Conservation (phyloP, 2,329 filamentous ascomycete species). For the Ophiocordyceps camponoti-saundersi region DNA sequence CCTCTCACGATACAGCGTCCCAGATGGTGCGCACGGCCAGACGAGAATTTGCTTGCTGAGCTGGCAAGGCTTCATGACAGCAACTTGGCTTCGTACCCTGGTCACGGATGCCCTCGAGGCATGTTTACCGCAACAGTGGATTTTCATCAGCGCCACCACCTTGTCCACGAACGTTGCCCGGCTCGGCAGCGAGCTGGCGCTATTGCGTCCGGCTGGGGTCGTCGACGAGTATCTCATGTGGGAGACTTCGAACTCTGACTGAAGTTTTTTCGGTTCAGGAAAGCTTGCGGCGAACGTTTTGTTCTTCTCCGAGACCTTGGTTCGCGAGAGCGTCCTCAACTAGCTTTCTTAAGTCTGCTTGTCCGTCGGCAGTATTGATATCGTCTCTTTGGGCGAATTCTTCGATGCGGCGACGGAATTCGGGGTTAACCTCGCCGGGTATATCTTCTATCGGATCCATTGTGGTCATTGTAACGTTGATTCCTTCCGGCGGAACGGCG, state of each 20-base stretch:
- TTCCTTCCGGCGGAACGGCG: slow-evolving; percentile 50
- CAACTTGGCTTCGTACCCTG: slow-evolving; percentile 31
- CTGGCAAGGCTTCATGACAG: slow-evolving; percentile 41
- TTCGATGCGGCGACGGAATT: slow-evolving; percentile 74
- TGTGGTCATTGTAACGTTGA: slow-evolving; percentile 62
- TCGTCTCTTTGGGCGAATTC: slow-evolving; percentile 71
- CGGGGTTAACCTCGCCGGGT: slow-evolving; percentile 53
- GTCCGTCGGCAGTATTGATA: slow-evolving; percentile 65
- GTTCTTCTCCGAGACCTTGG: slow-evolving; percentile 43
- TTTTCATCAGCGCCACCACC: slow-evolving; percentile 33
- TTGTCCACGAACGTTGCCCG: slow-evolving; percentile 28
- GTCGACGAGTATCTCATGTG: slow-evolving; percentile 41
- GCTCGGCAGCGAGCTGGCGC: slow-evolving; percentile 30
- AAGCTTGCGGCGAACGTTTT: slow-evolving; percentile 46
- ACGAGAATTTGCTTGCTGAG: slow-evolving; percentile 29
- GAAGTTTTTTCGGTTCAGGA: slow-evolving; percentile 19
- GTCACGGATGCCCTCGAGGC: slow-evolving; percentile 27
- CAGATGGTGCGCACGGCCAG: slow-evolving; percentile 18
- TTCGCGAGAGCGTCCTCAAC: slow-evolving; percentile 66
- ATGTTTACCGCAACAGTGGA: slow-evolving; percentile 32
- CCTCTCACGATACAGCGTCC: slow-evolving; percentile 49
- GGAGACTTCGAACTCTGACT: slow-evolving; percentile 34
- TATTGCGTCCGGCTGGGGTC: slow-evolving; percentile 32
- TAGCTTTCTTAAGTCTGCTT: slow-evolving; percentile 60
- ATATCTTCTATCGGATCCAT: slow-evolving; percentile 47